Evolutionary conservation across 2,329 filamentous ascomycete species (phyloP).

Genomic region (Stachybotrys chlorohalonatus): DNA sequence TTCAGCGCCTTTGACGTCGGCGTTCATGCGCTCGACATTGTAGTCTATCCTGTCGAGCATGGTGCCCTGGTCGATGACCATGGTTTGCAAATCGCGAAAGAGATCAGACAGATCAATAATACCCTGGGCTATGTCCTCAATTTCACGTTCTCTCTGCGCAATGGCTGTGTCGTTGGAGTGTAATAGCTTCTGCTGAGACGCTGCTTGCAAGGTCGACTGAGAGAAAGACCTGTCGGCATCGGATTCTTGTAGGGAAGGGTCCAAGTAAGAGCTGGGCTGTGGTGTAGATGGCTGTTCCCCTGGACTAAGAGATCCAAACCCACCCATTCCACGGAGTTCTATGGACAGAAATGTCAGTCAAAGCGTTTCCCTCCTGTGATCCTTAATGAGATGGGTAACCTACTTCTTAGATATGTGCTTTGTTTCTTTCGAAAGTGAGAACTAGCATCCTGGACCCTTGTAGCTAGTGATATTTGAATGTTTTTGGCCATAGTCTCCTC

Average conservation of each 20-base stretch:
- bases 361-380: neutral
- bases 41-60: constrained; percentile 95
- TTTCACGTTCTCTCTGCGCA: constrained; percentile 86
- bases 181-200: constrained; percentile 56
- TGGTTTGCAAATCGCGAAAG: constrained; percentile 89
- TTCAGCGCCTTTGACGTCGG: constrained; percentile 84
- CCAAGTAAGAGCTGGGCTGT: constrained; percentile 50
- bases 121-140: constrained; percentile 94
- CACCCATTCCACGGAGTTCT: constrained; percentile 69
- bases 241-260: constrained; percentile 85
- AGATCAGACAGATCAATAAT: constrained; percentile 97
- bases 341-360: constrained; percentile 1
- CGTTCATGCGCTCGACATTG: constrained; percentile 93
- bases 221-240: constrained; percentile 90
- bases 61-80: constrained; percentile 89
- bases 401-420: constrained; percentile 91
- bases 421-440: constrained; percentile 95
- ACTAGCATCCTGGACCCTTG: constrained; percentile 84
- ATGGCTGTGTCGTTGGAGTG: constrained; percentile 77
- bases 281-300: constrained; percentile 46
- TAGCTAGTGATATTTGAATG: constrained; percentile 83
- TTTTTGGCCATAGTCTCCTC: constrained; percentile 96
- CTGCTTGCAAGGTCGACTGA: constrained; percentile 77
- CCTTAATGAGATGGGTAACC: constrained; percentile 6
- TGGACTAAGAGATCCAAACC: constrained; percentile 39